Conservation (phyloP, 2,329 filamentous ascomycete genomes). For the Trichoderma sp. region DNA sequence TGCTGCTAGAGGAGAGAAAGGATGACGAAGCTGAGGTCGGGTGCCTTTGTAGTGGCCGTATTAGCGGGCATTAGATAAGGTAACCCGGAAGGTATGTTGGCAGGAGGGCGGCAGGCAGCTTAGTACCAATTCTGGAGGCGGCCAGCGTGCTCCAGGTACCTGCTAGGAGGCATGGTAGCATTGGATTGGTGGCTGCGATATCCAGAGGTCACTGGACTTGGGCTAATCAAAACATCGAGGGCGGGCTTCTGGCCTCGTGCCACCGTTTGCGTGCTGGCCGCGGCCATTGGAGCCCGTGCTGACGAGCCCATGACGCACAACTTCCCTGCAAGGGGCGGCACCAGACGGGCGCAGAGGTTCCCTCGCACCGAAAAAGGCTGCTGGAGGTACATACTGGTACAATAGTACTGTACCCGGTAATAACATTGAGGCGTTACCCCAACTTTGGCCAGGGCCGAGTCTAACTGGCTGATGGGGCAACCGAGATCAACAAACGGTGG, state of each 20-base stretch:
- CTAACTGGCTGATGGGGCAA: constrained; percentile 19
- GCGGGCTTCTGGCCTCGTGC: constrained; percentile 11
- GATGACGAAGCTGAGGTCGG: constrained; percentile 1
- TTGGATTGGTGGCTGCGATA: constrained; percentile 8
- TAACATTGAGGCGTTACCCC: constrained; percentile 7
- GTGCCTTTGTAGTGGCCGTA: constrained; percentile 10
- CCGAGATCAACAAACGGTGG: constrained; percentile 13
- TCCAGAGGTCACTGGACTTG: constrained; percentile 15
- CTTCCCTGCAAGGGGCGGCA: constrained; percentile 16
- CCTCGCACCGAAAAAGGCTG: not conserved
- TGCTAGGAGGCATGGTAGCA: constrained; percentile 1
- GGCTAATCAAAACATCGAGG: constrained; percentile 3
- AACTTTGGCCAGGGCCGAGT: constrained; percentile 6
- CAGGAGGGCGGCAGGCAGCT: not conserved
- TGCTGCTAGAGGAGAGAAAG: not conserved
- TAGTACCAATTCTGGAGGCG: not conserved
- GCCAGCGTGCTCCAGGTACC: not conserved
- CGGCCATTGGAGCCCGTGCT: constrained; percentile 10
- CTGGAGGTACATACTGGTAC: not conserved
- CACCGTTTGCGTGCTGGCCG: constrained; percentile 15
- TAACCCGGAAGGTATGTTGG: not conserved
- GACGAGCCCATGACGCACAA: constrained; percentile 20
- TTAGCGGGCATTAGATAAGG: constrained; percentile 11
- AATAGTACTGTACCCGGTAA: not conserved
- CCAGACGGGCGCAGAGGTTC: not conserved